Evolutionary conservation across 2,329 filamentous ascomycete genomes (phyloP).

Genomic region (Purpureocillium lavendulum): DNA sequence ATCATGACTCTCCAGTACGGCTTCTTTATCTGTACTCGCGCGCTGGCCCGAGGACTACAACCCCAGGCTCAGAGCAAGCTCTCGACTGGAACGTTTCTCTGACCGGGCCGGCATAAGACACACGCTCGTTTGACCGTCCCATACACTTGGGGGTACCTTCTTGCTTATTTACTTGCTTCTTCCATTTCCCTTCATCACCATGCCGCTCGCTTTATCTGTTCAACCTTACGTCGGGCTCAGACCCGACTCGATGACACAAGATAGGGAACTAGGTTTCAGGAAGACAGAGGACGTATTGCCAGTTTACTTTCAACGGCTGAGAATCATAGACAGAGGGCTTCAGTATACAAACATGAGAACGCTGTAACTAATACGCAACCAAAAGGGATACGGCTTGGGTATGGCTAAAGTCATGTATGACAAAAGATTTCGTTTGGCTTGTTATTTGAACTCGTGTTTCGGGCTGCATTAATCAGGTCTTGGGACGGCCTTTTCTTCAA

Average conservation of each 20-base stretch:
- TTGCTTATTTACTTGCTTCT: constrained; percentile 1
- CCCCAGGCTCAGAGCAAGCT: too few species aligned
- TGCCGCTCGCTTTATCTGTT: too few species aligned
- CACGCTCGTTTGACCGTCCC: not conserved
- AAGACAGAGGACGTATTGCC: constrained; percentile 12
- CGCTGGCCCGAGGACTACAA: too few species aligned
- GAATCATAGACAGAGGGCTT: constrained; percentile 25
- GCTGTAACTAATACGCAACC: constrained; percentile 28
- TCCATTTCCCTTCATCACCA: not conserved
- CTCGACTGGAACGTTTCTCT: too few species aligned
- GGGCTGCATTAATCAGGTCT: constrained; percentile 1
- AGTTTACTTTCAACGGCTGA: constrained; percentile 23
- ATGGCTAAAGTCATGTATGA: constrained; percentile 23
- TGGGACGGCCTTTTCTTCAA: not conserved
- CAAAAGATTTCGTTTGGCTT: constrained; percentile 19
- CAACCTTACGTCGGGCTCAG: too few species aligned
- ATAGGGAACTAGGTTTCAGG: constrained; percentile 1
- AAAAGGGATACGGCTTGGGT: constrained; percentile 24
- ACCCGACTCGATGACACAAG: too few species aligned
- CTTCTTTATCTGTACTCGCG: too few species aligned
- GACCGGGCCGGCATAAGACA: too few species aligned
- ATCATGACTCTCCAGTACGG: too few species aligned
- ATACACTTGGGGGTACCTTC: constrained; percentile 5
- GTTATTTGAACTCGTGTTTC: constrained; percentile 6
- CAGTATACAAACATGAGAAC: constrained; percentile 16